Percentiles rank a stretch among this genome's conserved stretches.
Evolutionary conservation across 2,329 filamentous ascomycete species (phyloP).

Genomic region (Lojkania enalia): DNA sequence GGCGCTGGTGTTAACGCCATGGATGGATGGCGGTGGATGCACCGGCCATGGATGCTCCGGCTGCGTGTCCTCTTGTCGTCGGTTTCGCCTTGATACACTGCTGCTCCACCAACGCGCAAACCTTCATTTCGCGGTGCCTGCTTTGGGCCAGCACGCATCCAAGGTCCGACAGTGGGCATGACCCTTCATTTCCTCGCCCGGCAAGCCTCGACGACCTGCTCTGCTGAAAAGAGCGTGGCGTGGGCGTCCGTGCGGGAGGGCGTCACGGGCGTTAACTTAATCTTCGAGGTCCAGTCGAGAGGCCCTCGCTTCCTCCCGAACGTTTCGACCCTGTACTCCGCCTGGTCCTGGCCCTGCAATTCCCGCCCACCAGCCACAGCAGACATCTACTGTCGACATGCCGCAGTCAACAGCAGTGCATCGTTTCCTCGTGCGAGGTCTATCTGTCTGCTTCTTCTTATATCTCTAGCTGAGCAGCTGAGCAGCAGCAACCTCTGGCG

Average conservation of each 20-base stretch:
- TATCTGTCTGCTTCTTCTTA: no score
- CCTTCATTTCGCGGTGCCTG: constrained; percentile 38
- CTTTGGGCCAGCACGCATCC: constrained; percentile 35
- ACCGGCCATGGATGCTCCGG: constrained; percentile 13
- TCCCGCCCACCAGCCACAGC: constrained; percentile 4
- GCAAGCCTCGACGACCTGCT: constrained; percentile 30
- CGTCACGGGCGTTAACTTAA: no score
- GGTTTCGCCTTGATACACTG: constrained; percentile 43
- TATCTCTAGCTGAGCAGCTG: no score
- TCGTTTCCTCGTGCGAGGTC: no score
- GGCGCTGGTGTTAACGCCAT: background rate
- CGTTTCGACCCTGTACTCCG: constrained; percentile 43
- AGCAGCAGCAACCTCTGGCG: no score
- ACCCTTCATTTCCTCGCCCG: constrained; percentile 46
- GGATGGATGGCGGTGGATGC: background rate
- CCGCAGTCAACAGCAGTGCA: background rate
- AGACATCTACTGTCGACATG: background rate
- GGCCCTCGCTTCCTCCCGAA: constrained; percentile 45
- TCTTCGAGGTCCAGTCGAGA: constrained; percentile 37
- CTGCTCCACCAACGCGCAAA: constrained; percentile 36
- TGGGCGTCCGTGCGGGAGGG: constrained; percentile 36
- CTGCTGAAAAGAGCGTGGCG: constrained; percentile 28
- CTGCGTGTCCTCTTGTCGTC: constrained; percentile 24
- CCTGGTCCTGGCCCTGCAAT: constrained; percentile 35
- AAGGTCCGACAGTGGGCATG: constrained; percentile 35